Conservation (phyloP, 148 eudicot species). For the Fagopyrum tataricum region DNA sequence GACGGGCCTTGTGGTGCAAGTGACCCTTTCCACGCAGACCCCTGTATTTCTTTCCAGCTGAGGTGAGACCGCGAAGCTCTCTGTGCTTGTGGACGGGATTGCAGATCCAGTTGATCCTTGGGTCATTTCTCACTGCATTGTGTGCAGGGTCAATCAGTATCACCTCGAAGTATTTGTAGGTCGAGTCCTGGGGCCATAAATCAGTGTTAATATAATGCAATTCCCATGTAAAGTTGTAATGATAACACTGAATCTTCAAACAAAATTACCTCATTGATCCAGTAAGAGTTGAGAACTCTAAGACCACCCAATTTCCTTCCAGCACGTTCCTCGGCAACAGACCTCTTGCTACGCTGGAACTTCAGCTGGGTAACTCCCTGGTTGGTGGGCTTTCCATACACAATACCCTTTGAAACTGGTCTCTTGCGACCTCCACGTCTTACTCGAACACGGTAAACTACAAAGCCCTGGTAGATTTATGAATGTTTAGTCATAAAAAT, state of each 20-base stretch:
- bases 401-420: conserved; percentile 7
- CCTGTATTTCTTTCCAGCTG: conserved; percentile 3
- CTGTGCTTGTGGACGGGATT: conserved; percentile 14
- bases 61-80: conserved; percentile 12
- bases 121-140: conserved; percentile 7
- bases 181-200: neutral
- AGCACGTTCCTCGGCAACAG: conserved; percentile 5
- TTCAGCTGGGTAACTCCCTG: conserved; percentile 11
- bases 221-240: neutral
- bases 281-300: conserved; percentile 8
- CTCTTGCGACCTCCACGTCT: conserved; percentile 12
- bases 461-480: neutral
- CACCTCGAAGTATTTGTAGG: conserved; percentile 9
- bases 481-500: neutral
- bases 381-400: conserved; percentile 9
- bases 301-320: conserved; percentile 9
- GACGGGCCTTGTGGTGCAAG: conserved; percentile 9
- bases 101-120: conserved; percentile 14
- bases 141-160: conserved; percentile 11
- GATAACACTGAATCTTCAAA: neutral
- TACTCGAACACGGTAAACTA: neutral
- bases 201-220: neutral
- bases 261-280: conserved; percentile 8
- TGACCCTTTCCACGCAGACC: conserved; percentile 15
- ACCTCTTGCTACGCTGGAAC: conserved; percentile 12